Evolutionary conservation across 306 rosid genomes (phyloP).

Genomic region (apple (Malus domestica)): ASM211411v1 NC_041797.1:31243501-31244000

Average conservation of each 20-base stretch:
- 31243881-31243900: constrained; percentile 93
- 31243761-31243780: too few relatives aligned
- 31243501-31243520: neutral
- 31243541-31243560: neutral
- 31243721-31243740: neutral
- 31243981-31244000: constrained; percentile 76
- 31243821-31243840: constrained; percentile 22
- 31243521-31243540: neutral
- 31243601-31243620: neutral
- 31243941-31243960: constrained; percentile 85
- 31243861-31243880: constrained; percentile 80
- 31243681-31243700: neutral
- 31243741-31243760: too few relatives aligned
- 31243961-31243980: constrained; percentile 67
- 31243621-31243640: neutral
- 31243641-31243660: neutral
- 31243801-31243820: too few relatives aligned
- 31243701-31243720: neutral
- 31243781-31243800: too few relatives aligned
- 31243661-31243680: neutral
- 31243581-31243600: neutral
- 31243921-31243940: constrained; percentile 71
- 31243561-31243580: neutral
- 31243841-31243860: constrained; percentile 66
- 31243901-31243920: constrained; percentile 84